phyloP scores from a whole-genome alignment of 495 filamentous ascomycete species.

The Penicillium herquei region DNA sequence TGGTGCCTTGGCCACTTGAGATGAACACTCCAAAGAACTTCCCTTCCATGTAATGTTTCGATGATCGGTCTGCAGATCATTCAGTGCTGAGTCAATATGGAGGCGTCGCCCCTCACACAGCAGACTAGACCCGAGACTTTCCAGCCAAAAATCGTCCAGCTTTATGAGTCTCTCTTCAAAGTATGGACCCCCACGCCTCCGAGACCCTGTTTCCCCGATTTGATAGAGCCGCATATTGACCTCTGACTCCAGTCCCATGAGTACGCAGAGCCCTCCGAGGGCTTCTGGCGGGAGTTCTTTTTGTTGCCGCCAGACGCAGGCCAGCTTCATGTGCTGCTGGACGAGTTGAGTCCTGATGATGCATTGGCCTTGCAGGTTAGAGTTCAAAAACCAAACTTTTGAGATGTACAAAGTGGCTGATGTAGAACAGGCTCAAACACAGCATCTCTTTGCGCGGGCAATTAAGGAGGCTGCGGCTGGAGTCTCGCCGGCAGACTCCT shows the following conservation, averaged over 20 bases:
- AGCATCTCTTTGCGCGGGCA: slow-evolving; percentile 72
- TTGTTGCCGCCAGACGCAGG: slow-evolving; percentile 73
- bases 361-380: slow-evolving; percentile 68
- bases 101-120: slow-evolving; percentile 88
- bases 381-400: background rate
- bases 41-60: slow-evolving; percentile 13
- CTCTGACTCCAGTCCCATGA: slow-evolving; percentile 10
- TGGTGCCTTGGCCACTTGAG: slow-evolving; percentile 19
- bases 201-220: background rate
- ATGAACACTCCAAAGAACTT: slow-evolving; percentile 11
- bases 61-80: slow-evolving; percentile 16
- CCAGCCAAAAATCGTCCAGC: slow-evolving; percentile 85
- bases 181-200: slow-evolving; percentile 43
- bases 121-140: slow-evolving; percentile 88
- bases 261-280: slow-evolving; percentile 71
- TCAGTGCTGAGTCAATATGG: slow-evolving; percentile 53
- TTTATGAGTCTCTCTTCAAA: slow-evolving; percentile 86
- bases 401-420: slow-evolving; percentile 12
- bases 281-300: slow-evolving; percentile 97
- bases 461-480: slow-evolving; percentile 66
- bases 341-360: slow-evolving; percentile 67
- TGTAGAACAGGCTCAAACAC: slow-evolving; percentile 59
- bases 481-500: slow-evolving; percentile 61
- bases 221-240: slow-evolving; percentile 5
- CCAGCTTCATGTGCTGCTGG: slow-evolving; percentile 64